Base-by-base conservation (phyloP, 1,284 basidiomycete genomes). In the Moesziomyces sp. region DNA sequence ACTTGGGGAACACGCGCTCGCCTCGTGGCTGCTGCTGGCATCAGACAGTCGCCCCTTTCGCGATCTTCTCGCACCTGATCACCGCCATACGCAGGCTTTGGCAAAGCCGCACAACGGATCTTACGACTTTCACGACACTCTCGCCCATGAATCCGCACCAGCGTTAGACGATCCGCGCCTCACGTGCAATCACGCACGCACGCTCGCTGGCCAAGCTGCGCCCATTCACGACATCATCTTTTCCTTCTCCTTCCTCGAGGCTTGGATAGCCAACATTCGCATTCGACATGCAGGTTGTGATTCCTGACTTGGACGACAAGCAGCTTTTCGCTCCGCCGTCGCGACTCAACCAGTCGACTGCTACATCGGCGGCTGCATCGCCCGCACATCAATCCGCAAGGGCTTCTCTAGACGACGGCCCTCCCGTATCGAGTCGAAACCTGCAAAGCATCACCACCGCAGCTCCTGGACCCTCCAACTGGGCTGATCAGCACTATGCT, bases 231-330 rank as follows among this genome's bases (percentile, higher is more conserved):
- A 35, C 30, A 34, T 28, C 26, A 0, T 28, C 26, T 28, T 28
- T 28, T 8, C 26, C 10, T 10, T 34, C 30, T 34, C 30, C 1
- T 4, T 34, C 30, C 30, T 34, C 30, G 10, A 13, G 30, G 11
- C 30, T 34, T 34, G 2, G 30, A 34, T 34, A 34, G 30, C 30
- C 30, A 34, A 34, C 45, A 13, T n/a, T n/a, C 21, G 26, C 34
- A 11, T 26, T 30, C 53, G 57, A 35, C n/a, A 74, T 74, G 68
- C 80, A 83, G 69, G 79, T 83, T 44, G 74, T 79, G 40, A 82
- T 83, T 23, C 81, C 81, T 1, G 81, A 83, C 58, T 60, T 83
- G 38, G 81, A 83, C 47, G 81, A 78, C 30, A 80, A 79, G 46
- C 65, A 79, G 46, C 40, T 65, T 23, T 66, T 77, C 26, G 65